Percentiles rank a stretch among this genome's conserved stretches.
Conservation (phyloP, 177 flowering plant genomes). For the Tripterygium wilfordii region DNA sequence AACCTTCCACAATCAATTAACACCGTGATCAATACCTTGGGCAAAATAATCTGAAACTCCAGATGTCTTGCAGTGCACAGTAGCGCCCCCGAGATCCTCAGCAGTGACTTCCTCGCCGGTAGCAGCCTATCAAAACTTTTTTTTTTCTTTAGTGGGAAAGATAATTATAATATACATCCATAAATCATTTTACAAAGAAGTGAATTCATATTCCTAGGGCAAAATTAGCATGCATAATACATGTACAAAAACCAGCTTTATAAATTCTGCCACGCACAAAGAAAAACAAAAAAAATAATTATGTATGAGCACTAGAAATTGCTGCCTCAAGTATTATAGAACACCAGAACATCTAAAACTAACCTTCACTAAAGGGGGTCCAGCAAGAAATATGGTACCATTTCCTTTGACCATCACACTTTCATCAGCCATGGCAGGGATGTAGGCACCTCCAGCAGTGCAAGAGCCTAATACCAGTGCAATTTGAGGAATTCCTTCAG, state of each 20-base stretch:
- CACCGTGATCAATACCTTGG: slow-evolving; percentile 59
- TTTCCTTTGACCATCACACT: slow-evolving; percentile 99
- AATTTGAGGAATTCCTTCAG: slow-evolving; percentile 89
- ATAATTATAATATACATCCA: no score
- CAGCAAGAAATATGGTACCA: slow-evolving; percentile 96
- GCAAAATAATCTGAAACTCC: slow-evolving; percentile 98
- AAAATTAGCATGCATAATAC: no score
- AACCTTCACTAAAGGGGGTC: slow-evolving; percentile 99
- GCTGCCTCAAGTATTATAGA: background rate
- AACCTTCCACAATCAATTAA: no score
- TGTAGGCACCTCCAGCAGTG: slow-evolving; percentile 98
- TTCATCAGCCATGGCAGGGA: slow-evolving; percentile 99
- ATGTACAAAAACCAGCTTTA: no score
- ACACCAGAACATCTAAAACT: slow-evolving; percentile 19
- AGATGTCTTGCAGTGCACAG: slow-evolving; percentile 86
- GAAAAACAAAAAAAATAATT: no score
- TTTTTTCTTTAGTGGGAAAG: no score
- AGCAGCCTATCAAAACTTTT: slow-evolving; percentile 81
- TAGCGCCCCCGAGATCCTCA: slow-evolving; percentile 93
- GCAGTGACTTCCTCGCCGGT: slow-evolving; percentile 97
- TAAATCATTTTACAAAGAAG: no score
- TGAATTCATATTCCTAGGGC: no score
- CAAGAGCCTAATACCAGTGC: slow-evolving; percentile 95
- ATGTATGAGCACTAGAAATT: no score
- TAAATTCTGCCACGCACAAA: no score